phyloP scores from a whole-genome alignment of 1,284 basidiomycete genomes.

The Trametes polyzona region DNA sequence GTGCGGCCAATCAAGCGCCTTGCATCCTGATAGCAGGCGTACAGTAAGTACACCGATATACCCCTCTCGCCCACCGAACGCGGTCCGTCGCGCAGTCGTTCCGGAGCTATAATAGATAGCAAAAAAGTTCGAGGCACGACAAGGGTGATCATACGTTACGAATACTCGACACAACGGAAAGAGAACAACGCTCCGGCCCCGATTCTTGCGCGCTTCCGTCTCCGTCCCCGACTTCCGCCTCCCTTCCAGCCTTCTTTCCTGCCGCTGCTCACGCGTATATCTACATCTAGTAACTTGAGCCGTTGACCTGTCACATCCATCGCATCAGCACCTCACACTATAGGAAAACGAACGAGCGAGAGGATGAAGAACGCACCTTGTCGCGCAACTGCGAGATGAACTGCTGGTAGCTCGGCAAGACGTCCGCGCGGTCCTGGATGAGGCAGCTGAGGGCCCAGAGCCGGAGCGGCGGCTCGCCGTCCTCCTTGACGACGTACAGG shows the following conservation, averaged over 20 bases:
- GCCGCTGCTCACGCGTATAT: neutral
- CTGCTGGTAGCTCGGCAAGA: slow-evolving; percentile 94
- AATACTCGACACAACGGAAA: slow-evolving; percentile 22
- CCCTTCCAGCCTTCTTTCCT: neutral
- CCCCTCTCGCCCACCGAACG: neutral
- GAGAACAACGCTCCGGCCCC: slow-evolving; percentile 13
- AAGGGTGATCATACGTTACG: slow-evolving; percentile 21
- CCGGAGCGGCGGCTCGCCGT: slow-evolving; percentile 92
- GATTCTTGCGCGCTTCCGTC: slow-evolving; percentile 10
- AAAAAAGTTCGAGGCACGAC: slow-evolving; percentile 3
- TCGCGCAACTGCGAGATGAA: slow-evolving; percentile 82
- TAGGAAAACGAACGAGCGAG: too few relatives aligned
- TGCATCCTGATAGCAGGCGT: too few relatives aligned
- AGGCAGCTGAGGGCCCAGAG: slow-evolving; percentile 95
- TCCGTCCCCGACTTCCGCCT: neutral
- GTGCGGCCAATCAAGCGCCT: neutral
- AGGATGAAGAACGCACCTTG: slow-evolving; percentile 56
- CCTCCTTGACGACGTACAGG: slow-evolving; percentile 98
- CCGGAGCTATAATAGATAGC: slow-evolving; percentile 18
- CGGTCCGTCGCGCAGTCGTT: neutral
- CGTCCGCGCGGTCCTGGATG: slow-evolving; percentile 96
- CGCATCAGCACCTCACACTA: neutral
- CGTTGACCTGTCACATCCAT: slow-evolving; percentile 27
- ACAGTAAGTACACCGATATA: too few relatives aligned
- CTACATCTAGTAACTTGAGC: slow-evolving; percentile 29